Conservation (phyloP, 2,329 filamentous ascomycete genomes). For the Fusarium sp. region DNA sequence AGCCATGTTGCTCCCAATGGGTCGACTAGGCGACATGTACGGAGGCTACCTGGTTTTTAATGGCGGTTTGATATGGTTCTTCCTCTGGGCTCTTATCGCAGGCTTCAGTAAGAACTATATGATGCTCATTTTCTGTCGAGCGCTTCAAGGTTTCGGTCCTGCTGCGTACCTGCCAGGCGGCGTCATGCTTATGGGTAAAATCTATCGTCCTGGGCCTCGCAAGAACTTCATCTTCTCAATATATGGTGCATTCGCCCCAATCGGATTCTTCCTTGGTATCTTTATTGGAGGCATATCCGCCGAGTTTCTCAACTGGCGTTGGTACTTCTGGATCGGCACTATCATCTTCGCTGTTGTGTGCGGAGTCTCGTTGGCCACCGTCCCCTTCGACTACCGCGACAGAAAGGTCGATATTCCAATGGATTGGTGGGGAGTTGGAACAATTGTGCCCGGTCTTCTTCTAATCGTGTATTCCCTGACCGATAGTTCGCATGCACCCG, state of each 20-base stretch:
- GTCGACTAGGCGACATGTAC: conserved; percentile 72
- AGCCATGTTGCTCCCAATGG: conserved; percentile 71
- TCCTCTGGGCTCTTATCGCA: conserved; percentile 75
- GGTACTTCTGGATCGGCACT: conserved; percentile 77
- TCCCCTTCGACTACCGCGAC: conserved; percentile 53
- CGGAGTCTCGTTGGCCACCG: conserved; percentile 56
- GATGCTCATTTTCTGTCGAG: conserved; percentile 80
- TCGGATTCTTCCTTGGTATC: conserved; percentile 74
- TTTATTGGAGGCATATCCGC: conserved; percentile 73
- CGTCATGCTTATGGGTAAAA: conserved; percentile 76
- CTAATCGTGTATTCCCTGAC: conserved; percentile 76
- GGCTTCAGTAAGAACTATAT: conserved; percentile 76
- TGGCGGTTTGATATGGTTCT: conserved; percentile 71
- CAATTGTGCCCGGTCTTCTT: conserved; percentile 69
- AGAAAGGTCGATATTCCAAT: conserved; percentile 55
- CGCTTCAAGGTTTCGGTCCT: conserved; percentile 78
- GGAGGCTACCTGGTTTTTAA: conserved; percentile 72
- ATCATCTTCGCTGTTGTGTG: conserved; percentile 60
- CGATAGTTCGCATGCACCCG: conserved; percentile 70
- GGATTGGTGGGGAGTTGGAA: conserved; percentile 70
- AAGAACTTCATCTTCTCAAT: conserved; percentile 76
- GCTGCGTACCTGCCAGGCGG: conserved; percentile 79
- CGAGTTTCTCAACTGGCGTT: conserved; percentile 72
- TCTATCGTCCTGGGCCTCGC: conserved; percentile 75
- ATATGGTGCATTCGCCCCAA: conserved; percentile 67